A percentile compares a stretch with the other conserved stretches of the same genome.
Conservation (phyloP, 495 filamentous ascomycete genomes). For the Margaritispora aquatica region DNA sequence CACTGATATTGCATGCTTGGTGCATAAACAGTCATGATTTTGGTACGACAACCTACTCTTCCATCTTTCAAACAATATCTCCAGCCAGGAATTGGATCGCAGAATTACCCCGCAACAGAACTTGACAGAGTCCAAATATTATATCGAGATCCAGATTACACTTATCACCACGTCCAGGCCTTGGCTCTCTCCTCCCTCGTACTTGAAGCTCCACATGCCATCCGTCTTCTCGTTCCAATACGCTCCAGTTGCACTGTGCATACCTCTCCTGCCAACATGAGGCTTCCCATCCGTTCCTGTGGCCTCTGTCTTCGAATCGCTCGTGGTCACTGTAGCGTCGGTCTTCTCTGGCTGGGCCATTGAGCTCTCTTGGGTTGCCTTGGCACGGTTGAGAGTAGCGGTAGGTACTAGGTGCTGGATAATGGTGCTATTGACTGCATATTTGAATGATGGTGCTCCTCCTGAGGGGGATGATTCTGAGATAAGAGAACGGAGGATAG, state of each 20-base stretch:
- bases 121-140: conserved; percentile 1
- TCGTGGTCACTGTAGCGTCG: conserved; percentile 28
- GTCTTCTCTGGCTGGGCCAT: conserved; percentile 29
- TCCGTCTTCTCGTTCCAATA: conserved; percentile 98
- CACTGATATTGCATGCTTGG: conserved; percentile 3
- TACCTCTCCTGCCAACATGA: conserved; percentile 76
- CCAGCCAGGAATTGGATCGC: neutral
- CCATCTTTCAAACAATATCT: neutral
- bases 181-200: conserved; percentile 71
- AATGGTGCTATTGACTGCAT: conserved; percentile 93
- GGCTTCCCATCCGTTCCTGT: conserved; percentile 45
- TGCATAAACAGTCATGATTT: neutral
- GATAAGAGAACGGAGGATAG: conserved; percentile 79
- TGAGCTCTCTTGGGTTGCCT: conserved; percentile 29
- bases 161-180: conserved; percentile 90
- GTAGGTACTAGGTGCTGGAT: conserved; percentile 76
- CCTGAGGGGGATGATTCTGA: conserved; percentile 64
- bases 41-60: neutral
- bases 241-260: conserved; percentile 92
- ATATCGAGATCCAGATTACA: conserved; percentile 79
- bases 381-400: conserved; percentile 45
- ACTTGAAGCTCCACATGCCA: conserved; percentile 98
- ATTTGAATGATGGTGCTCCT: conserved; percentile 65
- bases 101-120: conserved; percentile 7
- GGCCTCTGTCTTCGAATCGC: conserved; percentile 25